phyloP scores from a whole-genome alignment of 805 yeast genomes.

The Starmerella sp. region DNA sequence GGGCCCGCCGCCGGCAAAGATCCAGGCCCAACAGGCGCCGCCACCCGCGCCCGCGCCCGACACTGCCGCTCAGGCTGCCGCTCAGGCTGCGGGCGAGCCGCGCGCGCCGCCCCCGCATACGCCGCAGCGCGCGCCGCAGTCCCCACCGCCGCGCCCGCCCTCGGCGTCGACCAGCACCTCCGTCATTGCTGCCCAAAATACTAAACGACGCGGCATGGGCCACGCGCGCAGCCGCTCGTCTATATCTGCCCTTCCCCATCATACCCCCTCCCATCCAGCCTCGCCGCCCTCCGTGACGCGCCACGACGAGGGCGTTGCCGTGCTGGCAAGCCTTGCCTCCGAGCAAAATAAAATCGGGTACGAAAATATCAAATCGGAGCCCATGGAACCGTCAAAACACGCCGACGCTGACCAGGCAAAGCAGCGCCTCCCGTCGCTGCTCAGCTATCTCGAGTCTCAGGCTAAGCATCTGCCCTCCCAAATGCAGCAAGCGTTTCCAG shows the following conservation, averaged over 20 bases:
- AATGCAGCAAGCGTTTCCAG: neutral
- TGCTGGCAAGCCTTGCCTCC: constrained; percentile 22
- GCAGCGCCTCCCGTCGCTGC: neutral
- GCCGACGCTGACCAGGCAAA: neutral
- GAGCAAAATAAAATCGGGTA: constrained; percentile 12
- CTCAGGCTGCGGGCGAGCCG: neutral
- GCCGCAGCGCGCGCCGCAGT: neutral
- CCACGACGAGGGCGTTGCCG: constrained; percentile 22
- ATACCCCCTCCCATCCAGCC: neutral
- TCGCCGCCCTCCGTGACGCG: constrained; percentile 1
- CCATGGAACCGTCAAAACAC: neutral
- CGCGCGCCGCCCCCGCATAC: neutral
- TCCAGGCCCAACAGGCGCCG: neutral
- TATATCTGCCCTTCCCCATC: neutral
- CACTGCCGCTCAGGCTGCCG: too few relatives aligned
- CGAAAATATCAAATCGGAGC: neutral
- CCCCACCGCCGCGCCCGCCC: neutral
- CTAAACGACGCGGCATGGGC: constrained; percentile 11
- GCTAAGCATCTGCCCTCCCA: neutral
- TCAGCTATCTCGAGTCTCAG: neutral
- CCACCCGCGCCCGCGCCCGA: neutral
- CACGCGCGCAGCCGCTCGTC: constrained; percentile 15
- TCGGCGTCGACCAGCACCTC: constrained; percentile 7
- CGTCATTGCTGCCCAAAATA: constrained; percentile 17
- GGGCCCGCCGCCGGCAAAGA: neutral